A percentile compares a stretch with the other conserved stretches of the same genome.
Evolutionary conservation across 495 filamentous ascomycete species (phyloP).

Genomic region (Tuber umbilicatum): DNA sequence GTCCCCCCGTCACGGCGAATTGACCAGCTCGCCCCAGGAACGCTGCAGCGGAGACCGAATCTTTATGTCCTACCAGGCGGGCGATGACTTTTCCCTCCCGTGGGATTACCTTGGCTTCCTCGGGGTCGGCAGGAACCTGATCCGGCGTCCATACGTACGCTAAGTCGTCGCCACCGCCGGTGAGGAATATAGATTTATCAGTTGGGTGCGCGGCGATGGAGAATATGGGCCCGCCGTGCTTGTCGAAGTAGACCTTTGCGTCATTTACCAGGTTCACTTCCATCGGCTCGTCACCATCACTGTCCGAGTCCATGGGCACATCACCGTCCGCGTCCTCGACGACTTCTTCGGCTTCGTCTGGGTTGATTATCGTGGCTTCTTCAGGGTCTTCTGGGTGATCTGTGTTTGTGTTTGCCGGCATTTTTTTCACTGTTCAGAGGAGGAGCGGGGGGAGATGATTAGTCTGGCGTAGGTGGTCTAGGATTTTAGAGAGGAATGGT

Average conservation of each 20-base stretch:
- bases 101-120: slow-evolving; percentile 59
- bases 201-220: slow-evolving; percentile 86
- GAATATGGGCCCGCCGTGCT: slow-evolving; percentile 75
- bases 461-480: not conserved
- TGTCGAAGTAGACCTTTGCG: slow-evolving; percentile 83
- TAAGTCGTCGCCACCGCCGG: slow-evolving; percentile 75
- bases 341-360: slow-evolving; percentile 66
- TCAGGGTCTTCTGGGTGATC: slow-evolving; percentile 29
- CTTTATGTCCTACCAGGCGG: slow-evolving; percentile 74
- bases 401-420: not conserved
- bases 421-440: not conserved
- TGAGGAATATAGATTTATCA: slow-evolving; percentile 69
- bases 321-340: slow-evolving; percentile 56
- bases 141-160: slow-evolving; percentile 60
- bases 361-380: slow-evolving; percentile 56
- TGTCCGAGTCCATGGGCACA: slow-evolving; percentile 59
- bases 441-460: not conserved
- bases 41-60: slow-evolving; percentile 75
- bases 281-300: slow-evolving; percentile 53
- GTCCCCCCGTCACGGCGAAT: slow-evolving; percentile 74
- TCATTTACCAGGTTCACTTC: slow-evolving; percentile 82
- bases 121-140: slow-evolving; percentile 59
- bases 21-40: slow-evolving; percentile 80
- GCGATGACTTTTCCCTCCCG: slow-evolving; percentile 65
- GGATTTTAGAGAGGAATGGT: not conserved